Evolutionary conservation across 177 flowering plant species (phyloP), one percentile per base, ranked within the genome.

Genomic region (Telopea speciosissima): DNA sequence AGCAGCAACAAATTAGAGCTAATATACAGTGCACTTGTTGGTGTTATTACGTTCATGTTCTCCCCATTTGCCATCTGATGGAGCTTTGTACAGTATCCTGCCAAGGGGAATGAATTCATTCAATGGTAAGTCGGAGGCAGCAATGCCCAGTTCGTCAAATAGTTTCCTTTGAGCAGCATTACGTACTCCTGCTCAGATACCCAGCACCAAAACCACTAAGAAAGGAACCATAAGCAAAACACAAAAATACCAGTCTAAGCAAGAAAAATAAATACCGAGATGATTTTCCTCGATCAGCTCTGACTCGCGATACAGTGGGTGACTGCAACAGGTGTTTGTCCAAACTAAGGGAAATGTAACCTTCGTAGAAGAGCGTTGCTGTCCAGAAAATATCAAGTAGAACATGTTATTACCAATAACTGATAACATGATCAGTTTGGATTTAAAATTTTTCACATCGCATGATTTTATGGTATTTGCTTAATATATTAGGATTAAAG

Each of bases 321-420:
- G 99, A 81, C 99, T 95, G 81, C 99, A 95, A 82, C 99, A 95
- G 64, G 99, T 90, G 83, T 95, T 95, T 69, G 99, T 95, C 99
- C 99, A 95, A 59, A 94, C 97, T 72, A 89, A 76, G 24, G 99
- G 99, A 72, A 94, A 94, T 33, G 99, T 94, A 14, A 94, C 99
- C 82, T 94, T 94, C 26, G 99, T 92, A 24, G 86, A 90, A 80
- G 99, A 94, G 8, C 99, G 84, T 94, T 94, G 97, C 99, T 94
- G 85, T 67, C 56, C 70, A 74, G 60, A n/a, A n/a, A 63, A 66
- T 79, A 58, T 79, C 10, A n/a, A 52, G 24, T 6, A 62, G 67
- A 70, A 22, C 68, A 40, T 40, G 61, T 24, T 31, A 73, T 60
- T 44, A 25, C 44, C 44, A 67, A 60, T 22, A 49, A 56, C 49